Conservation (phyloP, 2,329 filamentous ascomycete genomes). For the Lasiodiplodia theobromae region DNA sequence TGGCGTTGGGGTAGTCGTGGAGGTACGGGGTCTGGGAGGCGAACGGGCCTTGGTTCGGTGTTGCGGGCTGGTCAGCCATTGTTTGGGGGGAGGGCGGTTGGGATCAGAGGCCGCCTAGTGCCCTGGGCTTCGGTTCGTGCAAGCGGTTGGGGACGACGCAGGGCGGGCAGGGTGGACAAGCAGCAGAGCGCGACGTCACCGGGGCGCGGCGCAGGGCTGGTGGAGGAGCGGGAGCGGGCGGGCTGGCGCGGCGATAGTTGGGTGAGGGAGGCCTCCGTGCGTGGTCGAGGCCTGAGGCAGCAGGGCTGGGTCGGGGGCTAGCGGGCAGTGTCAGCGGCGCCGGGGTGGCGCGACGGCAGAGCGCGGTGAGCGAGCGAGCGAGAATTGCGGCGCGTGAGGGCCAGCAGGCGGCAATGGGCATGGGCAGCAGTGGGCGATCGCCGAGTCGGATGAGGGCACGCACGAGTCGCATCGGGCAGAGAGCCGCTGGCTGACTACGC, state of each 20-base stretch:
- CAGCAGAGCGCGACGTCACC: constrained; percentile 13
- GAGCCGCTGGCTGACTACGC: constrained; percentile 6
- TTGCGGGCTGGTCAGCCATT: constrained; percentile 44
- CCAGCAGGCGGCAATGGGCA: constrained; percentile 8
- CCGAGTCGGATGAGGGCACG: constrained; percentile 24
- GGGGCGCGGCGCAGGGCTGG: constrained; percentile 11
- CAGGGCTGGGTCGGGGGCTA: not conserved
- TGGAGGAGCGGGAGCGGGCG: constrained; percentile 22
- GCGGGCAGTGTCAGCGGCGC: not conserved
- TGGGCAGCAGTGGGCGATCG: constrained; percentile 10
- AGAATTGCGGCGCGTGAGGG: not conserved
- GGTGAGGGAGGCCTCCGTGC: constrained; percentile 18
- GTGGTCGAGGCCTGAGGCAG: constrained; percentile 8
- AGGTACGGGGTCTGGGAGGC: constrained; percentile 41
- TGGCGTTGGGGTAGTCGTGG: constrained; percentile 44
- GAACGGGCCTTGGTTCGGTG: constrained; percentile 38
- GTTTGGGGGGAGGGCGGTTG: constrained; percentile 18
- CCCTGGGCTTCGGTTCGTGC: constrained; percentile 26
- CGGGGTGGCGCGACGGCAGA: not conserved
- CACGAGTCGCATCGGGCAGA: constrained; percentile 25
- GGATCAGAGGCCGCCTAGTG: constrained; percentile 23
- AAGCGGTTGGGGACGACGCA: not conserved
- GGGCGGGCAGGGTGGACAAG: not conserved
- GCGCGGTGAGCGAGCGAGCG: constrained; percentile 24
- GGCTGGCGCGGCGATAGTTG: constrained; percentile 11